Evolutionary conservation across 2,329 filamentous ascomycete species (phyloP).

Genomic region (Colletotrichum tropicale): DNA sequence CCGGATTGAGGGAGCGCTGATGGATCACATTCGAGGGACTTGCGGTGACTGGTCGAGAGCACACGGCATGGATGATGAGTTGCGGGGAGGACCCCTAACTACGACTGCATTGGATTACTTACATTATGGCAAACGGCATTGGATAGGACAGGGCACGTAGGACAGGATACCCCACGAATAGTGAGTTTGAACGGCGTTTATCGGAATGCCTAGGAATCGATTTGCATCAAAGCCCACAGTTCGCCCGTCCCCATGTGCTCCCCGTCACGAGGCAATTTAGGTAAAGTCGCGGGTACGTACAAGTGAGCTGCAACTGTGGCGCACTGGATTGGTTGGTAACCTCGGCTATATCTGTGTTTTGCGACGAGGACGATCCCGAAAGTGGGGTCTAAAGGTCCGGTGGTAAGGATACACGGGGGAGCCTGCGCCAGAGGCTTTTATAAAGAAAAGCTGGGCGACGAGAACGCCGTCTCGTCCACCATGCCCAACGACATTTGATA

Average conservation of each 20-base stretch:
- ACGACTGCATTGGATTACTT: not conserved
- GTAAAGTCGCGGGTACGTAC: not conserved
- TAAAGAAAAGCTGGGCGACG: slow-evolving; percentile 6
- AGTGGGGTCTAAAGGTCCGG: slow-evolving; percentile 19
- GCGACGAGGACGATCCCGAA: slow-evolving; percentile 21
- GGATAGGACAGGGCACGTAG: not conserved
- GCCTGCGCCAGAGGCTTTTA: slow-evolving; percentile 2
- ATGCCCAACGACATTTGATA: not conserved
- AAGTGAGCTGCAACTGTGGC: slow-evolving; percentile 1
- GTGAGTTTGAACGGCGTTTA: not conserved
- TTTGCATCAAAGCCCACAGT: not conserved
- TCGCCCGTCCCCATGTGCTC: not conserved
- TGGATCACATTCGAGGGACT: not conserved
- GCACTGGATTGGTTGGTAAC: slow-evolving; percentile 19
- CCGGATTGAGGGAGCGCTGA: not conserved
- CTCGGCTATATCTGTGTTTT: slow-evolving; percentile 21
- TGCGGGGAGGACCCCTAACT: not conserved
- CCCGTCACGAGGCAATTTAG: not conserved
- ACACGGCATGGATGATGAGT: not conserved
- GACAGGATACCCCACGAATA: slow-evolving; percentile 13
- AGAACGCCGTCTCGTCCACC: not conserved
- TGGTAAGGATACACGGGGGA: slow-evolving; percentile 12
- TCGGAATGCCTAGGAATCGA: not conserved
- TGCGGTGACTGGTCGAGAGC: not conserved
- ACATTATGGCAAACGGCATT: not conserved